Evolutionary conservation across 148 eudicot genomes (phyloP).

Genomic region (Rhododendron kiyosumense): DNA sequence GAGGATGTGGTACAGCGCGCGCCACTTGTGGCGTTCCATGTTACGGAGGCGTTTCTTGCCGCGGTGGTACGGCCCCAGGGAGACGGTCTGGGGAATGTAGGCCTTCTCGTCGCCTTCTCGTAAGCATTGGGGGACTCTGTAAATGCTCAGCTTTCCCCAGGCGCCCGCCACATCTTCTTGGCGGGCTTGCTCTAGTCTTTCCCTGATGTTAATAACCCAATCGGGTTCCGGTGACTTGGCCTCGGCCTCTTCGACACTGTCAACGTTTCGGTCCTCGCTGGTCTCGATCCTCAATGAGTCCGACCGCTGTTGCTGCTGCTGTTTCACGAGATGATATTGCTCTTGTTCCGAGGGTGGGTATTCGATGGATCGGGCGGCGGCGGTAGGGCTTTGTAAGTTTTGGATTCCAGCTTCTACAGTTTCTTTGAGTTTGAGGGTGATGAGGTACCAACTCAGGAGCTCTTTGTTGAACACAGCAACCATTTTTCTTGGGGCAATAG

Average conservation of each 20-base stretch:
- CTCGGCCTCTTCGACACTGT: background rate
- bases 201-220: constrained; percentile 60
- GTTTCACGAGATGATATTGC: background rate
- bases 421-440: constrained; percentile 84
- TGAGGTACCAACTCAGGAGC: constrained; percentile 85
- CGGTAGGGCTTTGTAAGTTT: constrained; percentile 20
- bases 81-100: constrained; percentile 71
- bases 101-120: constrained; percentile 58
- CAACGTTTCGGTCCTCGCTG: constrained; percentile 14
- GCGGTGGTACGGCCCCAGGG: constrained; percentile 81
- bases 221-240: constrained; percentile 43
- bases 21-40: constrained; percentile 89
- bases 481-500: constrained; percentile 27
- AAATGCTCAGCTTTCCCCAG: constrained; percentile 66
- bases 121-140: constrained; percentile 60
- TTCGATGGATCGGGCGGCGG: constrained; percentile 18
- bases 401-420: constrained; percentile 50
- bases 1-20: constrained; percentile 55
- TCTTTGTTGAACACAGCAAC: constrained; percentile 98
- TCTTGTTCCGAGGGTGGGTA: constrained; percentile 12
- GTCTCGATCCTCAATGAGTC: constrained; percentile 21
- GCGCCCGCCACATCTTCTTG: constrained; percentile 45
- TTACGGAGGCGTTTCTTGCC: constrained; percentile 39
- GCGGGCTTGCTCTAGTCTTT: constrained; percentile 54
- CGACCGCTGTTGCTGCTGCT: constrained; percentile 17